These are phyloP conservation scores for Boletus subparvulus DNA, from an alignment of 768 basidiomycete genomes.

Conservation along the genomic window DNA sequence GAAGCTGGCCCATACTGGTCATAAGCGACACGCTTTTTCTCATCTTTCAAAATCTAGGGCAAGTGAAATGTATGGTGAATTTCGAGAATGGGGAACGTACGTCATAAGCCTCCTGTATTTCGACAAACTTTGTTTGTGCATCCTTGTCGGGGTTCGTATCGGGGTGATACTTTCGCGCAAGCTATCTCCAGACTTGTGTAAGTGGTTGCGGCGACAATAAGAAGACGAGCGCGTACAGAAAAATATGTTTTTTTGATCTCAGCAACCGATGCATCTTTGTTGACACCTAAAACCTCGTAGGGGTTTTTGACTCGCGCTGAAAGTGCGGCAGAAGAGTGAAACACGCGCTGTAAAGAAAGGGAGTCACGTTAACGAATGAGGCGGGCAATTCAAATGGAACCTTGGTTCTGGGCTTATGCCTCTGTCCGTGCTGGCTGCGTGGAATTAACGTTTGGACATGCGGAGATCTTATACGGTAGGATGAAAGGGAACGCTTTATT, in stretches of 20 bases:
- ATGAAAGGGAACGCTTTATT: conserved; percentile 35
- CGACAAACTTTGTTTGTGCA: conserved; percentile 90
- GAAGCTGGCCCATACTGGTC: conserved; percentile 93
- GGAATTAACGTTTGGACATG: conserved; percentile 22
- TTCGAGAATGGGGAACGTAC: conserved; percentile 46
- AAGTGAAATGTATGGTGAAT: conserved; percentile 18
- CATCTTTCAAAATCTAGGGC: conserved; percentile 84
- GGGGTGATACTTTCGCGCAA: conserved; percentile 97
- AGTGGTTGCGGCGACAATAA: conserved; percentile 13
- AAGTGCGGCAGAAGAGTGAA: conserved; percentile 65
- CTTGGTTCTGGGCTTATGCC: conserved; percentile 35
- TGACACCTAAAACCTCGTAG: conserved; percentile 87
- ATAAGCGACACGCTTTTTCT: conserved; percentile 86
- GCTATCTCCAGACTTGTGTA: conserved; percentile 46
- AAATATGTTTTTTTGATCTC: conserved; percentile 99
- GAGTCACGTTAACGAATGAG: conserved; percentile 20
- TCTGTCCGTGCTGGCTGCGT: conserved; percentile 16
- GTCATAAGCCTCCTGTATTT: conserved; percentile 97
- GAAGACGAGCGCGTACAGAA: conserved; percentile 54
- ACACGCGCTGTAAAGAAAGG: conserved; percentile 52
- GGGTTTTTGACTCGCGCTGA: conserved; percentile 72
- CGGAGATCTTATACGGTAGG: conserved; percentile 40
- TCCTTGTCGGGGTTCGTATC: conserved; percentile 93
- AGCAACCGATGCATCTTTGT: conserved; percentile 72
- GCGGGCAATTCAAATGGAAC: conserved; percentile 31